Conservation (phyloP, 208 protist genomes). For the Naegleria gruberi region DNA sequence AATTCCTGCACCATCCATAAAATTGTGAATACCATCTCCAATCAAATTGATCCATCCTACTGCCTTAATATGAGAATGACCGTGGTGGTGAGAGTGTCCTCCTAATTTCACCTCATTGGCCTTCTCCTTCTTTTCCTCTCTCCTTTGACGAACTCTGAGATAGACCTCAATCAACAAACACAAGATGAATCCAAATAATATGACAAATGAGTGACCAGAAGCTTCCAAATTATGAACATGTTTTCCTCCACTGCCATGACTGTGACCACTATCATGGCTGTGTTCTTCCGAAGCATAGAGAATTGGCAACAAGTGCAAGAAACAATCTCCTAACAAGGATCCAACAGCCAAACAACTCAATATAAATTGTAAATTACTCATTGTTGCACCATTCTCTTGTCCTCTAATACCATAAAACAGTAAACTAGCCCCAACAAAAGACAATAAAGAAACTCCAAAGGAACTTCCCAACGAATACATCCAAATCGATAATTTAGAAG, state of each 20-base stretch:
- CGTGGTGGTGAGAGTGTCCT: neutral
- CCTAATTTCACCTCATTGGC: neutral
- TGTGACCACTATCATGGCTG: neutral
- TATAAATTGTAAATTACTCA: neutral
- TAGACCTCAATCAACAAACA: constrained; percentile 2
- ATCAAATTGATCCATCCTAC: constrained; percentile 8
- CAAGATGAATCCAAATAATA: neutral
- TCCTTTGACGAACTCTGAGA: neutral
- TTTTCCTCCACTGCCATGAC: neutral
- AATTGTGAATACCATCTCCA: constrained; percentile 17
- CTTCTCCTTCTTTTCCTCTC: neutral
- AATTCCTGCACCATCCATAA: constrained; percentile 20
- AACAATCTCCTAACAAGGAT: constrained; percentile 4
- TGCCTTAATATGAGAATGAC: constrained; percentile 4
- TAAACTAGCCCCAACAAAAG: neutral
- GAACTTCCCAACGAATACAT: neutral
- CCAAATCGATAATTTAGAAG: neutral
- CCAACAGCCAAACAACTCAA: constrained; percentile 11
- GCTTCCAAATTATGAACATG: neutral
- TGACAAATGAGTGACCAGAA: neutral
- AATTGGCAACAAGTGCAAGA: constrained; percentile 5
- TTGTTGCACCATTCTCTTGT: neutral
- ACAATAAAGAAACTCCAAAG: neutral
- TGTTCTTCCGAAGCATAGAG: neutral
- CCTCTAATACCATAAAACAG: neutral